phyloP scores from a whole-genome alignment of 352 stramenopile genomes.

The Phytophthora kernoviae region DNA sequence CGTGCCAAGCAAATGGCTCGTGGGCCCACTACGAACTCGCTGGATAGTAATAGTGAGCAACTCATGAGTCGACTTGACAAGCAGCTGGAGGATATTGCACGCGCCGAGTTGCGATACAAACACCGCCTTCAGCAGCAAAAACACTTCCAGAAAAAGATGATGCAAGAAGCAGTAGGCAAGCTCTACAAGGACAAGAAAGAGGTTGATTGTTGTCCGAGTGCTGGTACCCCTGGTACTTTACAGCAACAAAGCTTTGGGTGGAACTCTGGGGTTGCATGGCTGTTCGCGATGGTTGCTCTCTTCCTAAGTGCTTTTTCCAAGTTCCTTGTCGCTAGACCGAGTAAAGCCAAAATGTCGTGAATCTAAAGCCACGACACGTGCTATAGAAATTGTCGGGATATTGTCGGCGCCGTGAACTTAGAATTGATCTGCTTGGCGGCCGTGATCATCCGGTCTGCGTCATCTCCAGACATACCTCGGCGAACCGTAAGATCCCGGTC shows the following conservation, averaged over 20 bases:
- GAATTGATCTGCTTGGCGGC: conserved; percentile 82
- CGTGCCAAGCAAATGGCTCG: conserved; percentile 37
- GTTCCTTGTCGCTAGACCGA: conserved; percentile 12
- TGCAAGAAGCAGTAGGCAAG: conserved; percentile 65
- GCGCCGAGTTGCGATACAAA: conserved; percentile 50
- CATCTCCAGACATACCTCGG: conserved; percentile 66
- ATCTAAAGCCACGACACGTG: neutral
- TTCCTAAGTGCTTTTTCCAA: conserved; percentile 22
- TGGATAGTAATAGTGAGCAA: conserved; percentile 3
- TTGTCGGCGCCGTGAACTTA: conserved; percentile 85
- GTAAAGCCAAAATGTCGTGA: conserved; percentile 24
- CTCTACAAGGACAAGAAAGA: conserved; percentile 77
- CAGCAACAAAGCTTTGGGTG: conserved; percentile 17
- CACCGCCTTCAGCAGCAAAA: conserved; percentile 44
- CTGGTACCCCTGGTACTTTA: conserved; percentile 1
- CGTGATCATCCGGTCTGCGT: conserved; percentile 76
- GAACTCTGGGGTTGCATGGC: conserved; percentile 23
- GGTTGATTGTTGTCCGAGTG: conserved; percentile 4
- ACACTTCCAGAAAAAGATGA: conserved; percentile 80
- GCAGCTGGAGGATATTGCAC: conserved; percentile 56
- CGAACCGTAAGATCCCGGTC: conserved; percentile 72
- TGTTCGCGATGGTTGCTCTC: conserved; percentile 18
- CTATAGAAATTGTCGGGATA: conserved; percentile 85
- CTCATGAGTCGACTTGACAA: conserved; percentile 41
- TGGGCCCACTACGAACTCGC: conserved; percentile 10